phyloP scores from a whole-genome alignment of 306 rosid genomes.

The Trifolium pratense region DNA sequence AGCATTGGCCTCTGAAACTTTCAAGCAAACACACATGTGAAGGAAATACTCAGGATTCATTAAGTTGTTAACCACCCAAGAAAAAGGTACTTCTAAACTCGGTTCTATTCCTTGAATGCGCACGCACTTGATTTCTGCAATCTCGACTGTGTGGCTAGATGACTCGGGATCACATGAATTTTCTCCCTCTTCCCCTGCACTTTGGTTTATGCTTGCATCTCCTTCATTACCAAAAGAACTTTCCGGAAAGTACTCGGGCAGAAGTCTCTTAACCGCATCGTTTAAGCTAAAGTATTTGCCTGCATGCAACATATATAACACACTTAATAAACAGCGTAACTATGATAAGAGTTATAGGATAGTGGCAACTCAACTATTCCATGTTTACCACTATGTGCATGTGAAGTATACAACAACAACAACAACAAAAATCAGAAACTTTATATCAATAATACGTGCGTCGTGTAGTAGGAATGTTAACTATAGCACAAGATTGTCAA shows the following conservation, averaged over 20 bases:
- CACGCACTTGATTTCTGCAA: slow-evolving; percentile 67
- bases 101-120: slow-evolving; percentile 99
- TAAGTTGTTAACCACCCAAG: slow-evolving; percentile 85
- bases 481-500: too few species aligned
- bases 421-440: not conserved
- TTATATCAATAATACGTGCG: not conserved
- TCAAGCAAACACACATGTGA: slow-evolving; percentile 77
- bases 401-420: slow-evolving; percentile 21
- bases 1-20: slow-evolving; percentile 55
- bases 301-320: slow-evolving; percentile 47
- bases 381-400: not conserved
- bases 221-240: slow-evolving; percentile 38
- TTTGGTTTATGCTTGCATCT: slow-evolving; percentile 42
- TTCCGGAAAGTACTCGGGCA: slow-evolving; percentile 68
- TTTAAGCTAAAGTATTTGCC: slow-evolving; percentile 72
- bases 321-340: not conserved
- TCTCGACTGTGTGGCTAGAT: slow-evolving; percentile 36
- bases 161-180: slow-evolving; percentile 45
- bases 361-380: not conserved
- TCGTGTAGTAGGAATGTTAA: not conserved
- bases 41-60: slow-evolving; percentile 88
- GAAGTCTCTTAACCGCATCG: slow-evolving; percentile 75
- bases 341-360: not conserved
- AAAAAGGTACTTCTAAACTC: slow-evolving; percentile 78
- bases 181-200: slow-evolving; percentile 50